Conservation (phyloP, 768 basidiomycete species). For the Termitomyces sp. region DNA sequence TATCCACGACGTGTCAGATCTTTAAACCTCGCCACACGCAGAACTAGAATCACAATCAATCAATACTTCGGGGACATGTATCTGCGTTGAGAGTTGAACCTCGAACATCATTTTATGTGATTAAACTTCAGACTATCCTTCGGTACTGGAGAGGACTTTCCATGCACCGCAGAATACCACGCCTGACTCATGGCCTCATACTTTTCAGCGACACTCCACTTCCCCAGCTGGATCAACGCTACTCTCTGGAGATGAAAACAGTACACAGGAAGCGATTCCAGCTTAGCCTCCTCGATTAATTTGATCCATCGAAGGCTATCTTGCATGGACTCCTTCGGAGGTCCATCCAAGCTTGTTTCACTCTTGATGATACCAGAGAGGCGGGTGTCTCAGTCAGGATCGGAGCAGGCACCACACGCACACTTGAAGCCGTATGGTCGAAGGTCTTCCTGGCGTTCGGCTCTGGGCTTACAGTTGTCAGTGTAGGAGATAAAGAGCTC, state of each 20-base stretch:
- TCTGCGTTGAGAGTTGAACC: no score
- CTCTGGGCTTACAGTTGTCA: constrained; percentile 4
- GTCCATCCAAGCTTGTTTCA: background rate
- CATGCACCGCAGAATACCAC: background rate
- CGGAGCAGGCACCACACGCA: constrained; percentile 29
- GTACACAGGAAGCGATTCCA: background rate
- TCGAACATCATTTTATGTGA: no score
- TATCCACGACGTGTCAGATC: no score
- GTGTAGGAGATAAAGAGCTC: constrained; percentile 30
- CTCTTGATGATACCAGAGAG: background rate
- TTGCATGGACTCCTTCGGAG: background rate
- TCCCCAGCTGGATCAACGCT: background rate
- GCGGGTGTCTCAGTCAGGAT: constrained; percentile 6
- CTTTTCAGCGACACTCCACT: background rate
- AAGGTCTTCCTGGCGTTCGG: constrained; percentile 24
- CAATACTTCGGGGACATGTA: no score
- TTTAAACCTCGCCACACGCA: no score
- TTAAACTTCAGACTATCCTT: no score
- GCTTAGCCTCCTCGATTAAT: background rate
- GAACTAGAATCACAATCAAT: no score
- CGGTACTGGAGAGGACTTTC: background rate
- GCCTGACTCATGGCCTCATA: background rate
- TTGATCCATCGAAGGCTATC: background rate
- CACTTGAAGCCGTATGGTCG: constrained; percentile 30
- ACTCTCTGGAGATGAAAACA: background rate